These are phyloP conservation scores for Cephaloascus albidus DNA, from an alignment of 805 yeast genomes.

Conservation along the genomic window DNA sequence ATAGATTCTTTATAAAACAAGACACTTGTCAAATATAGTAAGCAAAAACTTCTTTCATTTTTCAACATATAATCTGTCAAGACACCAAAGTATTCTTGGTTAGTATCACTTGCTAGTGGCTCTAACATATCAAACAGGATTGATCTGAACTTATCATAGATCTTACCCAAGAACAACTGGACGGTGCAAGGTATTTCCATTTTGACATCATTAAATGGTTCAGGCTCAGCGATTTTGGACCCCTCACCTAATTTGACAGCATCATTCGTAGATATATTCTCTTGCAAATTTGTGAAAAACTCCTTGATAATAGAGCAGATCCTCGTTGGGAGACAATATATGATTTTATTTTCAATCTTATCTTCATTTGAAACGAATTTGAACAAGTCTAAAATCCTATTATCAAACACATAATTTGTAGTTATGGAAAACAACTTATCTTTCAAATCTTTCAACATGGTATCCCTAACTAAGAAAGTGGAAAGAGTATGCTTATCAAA, in stretches of 20 bases:
- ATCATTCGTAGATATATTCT: too few relatives aligned
- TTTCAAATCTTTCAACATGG: constrained; percentile 7
- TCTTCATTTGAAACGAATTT: constrained; percentile 7
- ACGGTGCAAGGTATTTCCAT: constrained; percentile 2
- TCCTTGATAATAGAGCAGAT: neutral
- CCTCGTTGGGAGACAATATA: constrained; percentile 9
- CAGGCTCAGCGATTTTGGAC: neutral
- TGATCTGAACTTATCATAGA: constrained; percentile 2
- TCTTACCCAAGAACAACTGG: constrained; percentile 2
- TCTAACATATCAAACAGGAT: constrained; percentile 2
- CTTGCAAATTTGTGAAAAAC: constrained; percentile 3
- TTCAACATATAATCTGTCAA: constrained; percentile 3
- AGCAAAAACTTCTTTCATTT: constrained; percentile 4
- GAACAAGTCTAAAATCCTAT: constrained; percentile 8
- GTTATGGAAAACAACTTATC: constrained; percentile 11
- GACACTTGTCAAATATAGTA: constrained; percentile 4
- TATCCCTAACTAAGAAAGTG: constrained; percentile 8
- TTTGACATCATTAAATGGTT: constrained; percentile 3
- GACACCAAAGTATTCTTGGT: constrained; percentile 2
- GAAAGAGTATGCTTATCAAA: constrained; percentile 6
- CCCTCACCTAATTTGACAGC: too few relatives aligned
- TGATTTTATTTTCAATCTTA: constrained; percentile 4
- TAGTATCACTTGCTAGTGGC: constrained; percentile 3
- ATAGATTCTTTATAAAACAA: constrained; percentile 5
- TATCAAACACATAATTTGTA: constrained; percentile 11